These are phyloP conservation scores for Yarrowia sp. DNA, from an alignment of 805 yeast genomes.

Conservation along the genomic window DNA sequence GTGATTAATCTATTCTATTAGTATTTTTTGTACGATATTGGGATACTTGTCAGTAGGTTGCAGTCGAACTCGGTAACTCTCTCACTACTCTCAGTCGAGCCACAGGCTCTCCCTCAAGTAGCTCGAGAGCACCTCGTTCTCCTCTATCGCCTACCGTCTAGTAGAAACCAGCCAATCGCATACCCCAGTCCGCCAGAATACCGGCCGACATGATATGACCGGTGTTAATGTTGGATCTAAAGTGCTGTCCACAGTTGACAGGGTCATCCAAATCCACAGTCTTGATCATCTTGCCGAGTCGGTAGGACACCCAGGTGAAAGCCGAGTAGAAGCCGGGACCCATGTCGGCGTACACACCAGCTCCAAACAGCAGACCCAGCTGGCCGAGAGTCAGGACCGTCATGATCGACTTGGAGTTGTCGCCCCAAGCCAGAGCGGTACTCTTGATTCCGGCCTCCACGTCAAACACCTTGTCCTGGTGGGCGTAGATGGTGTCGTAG, in stretches of 20 bases:
- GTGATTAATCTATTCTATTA: too few species aligned
- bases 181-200: conserved; percentile 51
- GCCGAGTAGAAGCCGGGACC: conserved; percentile 83
- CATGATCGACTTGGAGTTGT: conserved; percentile 71
- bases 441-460: conserved; percentile 90
- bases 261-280: conserved; percentile 83
- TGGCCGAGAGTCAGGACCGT: conserved; percentile 72
- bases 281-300: conserved; percentile 71
- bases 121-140: neutral
- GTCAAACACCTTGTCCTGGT: conserved; percentile 92
- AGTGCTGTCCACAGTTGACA: conserved; percentile 80
- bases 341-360: conserved; percentile 79
- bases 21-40: too few species aligned
- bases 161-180: conserved; percentile 45
- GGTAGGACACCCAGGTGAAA: conserved; percentile 68
- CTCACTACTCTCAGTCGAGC: too few species aligned
- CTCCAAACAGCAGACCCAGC: conserved; percentile 63
- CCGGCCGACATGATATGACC: conserved; percentile 52
- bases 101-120: too few species aligned
- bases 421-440: conserved; percentile 95
- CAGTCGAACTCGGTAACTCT: too few species aligned
- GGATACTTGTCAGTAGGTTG: too few species aligned
- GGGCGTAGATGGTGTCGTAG: conserved; percentile 96
- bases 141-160: neutral
- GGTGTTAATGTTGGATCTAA: conserved; percentile 76